Base-by-base conservation (phyloP, 768 basidiomycete species). In the Leccinum arenicola region DNA sequence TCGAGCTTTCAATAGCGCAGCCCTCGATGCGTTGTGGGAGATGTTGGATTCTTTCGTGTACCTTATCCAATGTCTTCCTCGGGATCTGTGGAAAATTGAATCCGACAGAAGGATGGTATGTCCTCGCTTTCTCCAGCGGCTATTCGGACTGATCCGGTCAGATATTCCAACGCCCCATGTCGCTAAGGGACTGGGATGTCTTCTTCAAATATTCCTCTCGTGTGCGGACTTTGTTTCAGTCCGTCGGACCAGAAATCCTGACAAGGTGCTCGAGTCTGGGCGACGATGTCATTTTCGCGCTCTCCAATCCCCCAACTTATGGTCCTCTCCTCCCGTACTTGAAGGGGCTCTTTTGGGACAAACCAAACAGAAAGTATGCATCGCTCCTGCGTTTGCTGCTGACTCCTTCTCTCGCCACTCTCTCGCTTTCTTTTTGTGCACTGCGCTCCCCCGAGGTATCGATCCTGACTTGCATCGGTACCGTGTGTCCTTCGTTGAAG, bases 121-220 rank as follows among this genome's bases (percentile, higher is more conserved):
- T 62, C 38, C 33, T 23, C 50, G 36, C 31, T 7, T 29, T 38
- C 52, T 33, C 27, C 10, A 27, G 36, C 12, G 23, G 50, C 43
- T 23, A 27, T 51, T 43, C 47, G 21, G 50, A 56, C 56, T 63
- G n/a, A 70, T 47, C 50, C 50, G 52, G 48, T 38, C 33, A 71
- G 70, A 31, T 17, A 17, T 64, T 72, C 38, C 63, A 56, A 48
- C 65, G 71, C 29, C 55, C 68, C 38, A 70, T 72, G 68, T 62
- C 62, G 11, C 48, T 68, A 8, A 63, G 40, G 47, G 72, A 72
- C 59, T 72, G 72, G 71, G 60, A 63, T 15, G 57, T 64, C 25
- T 72, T 73, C 52, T 71, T 57, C 15, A 61, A 25, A 52, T 72
- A 73, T 59, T 66, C 70, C 12, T 55, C 55, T 36, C 64, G 71